These are phyloP conservation scores for Extremus antarcticus DNA, from an alignment of 495 filamentous ascomycete species.

Conservation along the genomic window DNA sequence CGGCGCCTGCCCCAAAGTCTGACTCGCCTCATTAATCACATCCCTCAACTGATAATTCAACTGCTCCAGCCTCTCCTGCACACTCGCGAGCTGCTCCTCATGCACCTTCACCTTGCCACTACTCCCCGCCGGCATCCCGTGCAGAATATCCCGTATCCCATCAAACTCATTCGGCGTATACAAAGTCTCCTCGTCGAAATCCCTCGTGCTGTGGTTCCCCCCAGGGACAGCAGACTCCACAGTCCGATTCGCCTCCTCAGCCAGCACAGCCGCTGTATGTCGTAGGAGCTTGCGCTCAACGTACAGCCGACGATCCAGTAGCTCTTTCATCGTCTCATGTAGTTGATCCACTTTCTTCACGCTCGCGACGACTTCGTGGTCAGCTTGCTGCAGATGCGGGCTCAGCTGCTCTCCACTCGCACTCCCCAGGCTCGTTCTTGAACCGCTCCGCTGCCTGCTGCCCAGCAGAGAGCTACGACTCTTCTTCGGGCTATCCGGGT, in stretches of 20 bases:
- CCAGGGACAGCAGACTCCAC: background rate
- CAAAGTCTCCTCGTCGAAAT: constrained; percentile 65
- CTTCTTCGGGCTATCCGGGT: constrained; percentile 25
- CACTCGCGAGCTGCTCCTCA: constrained; percentile 32
- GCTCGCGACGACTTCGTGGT: constrained; percentile 63
- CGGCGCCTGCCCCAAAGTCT: constrained; percentile 1
- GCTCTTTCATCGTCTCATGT: constrained; percentile 61
- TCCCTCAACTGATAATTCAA: constrained; percentile 60
- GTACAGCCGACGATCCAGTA: constrained; percentile 62
- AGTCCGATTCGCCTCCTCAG: constrained; percentile 10
- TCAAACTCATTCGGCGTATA: constrained; percentile 64
- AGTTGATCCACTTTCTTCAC: constrained; percentile 78
- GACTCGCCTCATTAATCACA: constrained; percentile 48
- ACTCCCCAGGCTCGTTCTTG: constrained; percentile 23
- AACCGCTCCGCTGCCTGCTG: constrained; percentile 29
- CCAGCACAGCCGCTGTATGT: constrained; percentile 73
- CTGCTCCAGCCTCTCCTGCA: constrained; percentile 58
- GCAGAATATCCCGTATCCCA: constrained; percentile 34
- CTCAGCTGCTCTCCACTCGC: no score
- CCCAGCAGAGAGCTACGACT: constrained; percentile 24
- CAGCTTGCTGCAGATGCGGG: constrained; percentile 46
- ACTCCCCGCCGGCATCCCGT: constrained; percentile 7
- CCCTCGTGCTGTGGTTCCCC: constrained; percentile 4
- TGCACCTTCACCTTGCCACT: constrained; percentile 29
- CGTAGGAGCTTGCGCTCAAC: constrained; percentile 65